A percentile compares a stretch with the other conserved stretches of the same genome.
These are phyloP conservation scores for Penicillium pancosmium DNA, from an alignment of 495 filamentous ascomycete species.

Conservation along the genomic window DNA sequence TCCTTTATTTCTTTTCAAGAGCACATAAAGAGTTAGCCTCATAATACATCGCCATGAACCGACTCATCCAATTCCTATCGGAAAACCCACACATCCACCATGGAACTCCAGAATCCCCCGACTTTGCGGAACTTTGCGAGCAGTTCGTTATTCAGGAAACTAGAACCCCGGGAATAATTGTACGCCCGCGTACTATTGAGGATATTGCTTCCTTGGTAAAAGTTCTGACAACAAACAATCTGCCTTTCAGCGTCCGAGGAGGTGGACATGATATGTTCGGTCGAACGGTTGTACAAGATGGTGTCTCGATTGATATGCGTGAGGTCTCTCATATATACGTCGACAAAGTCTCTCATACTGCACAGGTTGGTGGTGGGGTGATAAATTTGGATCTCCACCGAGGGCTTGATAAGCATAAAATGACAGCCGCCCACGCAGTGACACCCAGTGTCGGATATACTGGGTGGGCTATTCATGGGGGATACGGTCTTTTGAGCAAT, in stretches of 20 bases:
- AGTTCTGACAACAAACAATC: constrained; percentile 18
- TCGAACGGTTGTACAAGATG: constrained; percentile 24
- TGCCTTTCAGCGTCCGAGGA: constrained; percentile 35
- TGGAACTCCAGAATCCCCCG: constrained; percentile 11
- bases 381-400: constrained; percentile 13
- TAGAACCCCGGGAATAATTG: constrained; percentile 16
- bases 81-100: constrained; percentile 15
- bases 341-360: constrained; percentile 24
- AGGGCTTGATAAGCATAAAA: constrained; percentile 9
- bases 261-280: constrained; percentile 44
- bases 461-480: constrained; percentile 42
- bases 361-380: constrained; percentile 40
- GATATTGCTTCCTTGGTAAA: constrained; percentile 35
- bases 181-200: constrained; percentile 35
- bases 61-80: constrained; percentile 15
- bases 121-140: constrained; percentile 9
- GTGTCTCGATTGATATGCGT: constrained; percentile 43
- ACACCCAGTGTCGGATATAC: constrained; percentile 34
- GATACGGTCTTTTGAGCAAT: constrained; percentile 39
- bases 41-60: constrained; percentile 6
- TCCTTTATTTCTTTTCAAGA: not conserved
- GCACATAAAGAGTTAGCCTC: too few relatives aligned
- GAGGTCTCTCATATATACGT: constrained; percentile 37
- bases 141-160: constrained; percentile 17
- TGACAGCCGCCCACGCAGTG: constrained; percentile 12